phyloP scores from a whole-genome alignment of 441 rosid genomes.

The Omphalea diandra region DNA sequence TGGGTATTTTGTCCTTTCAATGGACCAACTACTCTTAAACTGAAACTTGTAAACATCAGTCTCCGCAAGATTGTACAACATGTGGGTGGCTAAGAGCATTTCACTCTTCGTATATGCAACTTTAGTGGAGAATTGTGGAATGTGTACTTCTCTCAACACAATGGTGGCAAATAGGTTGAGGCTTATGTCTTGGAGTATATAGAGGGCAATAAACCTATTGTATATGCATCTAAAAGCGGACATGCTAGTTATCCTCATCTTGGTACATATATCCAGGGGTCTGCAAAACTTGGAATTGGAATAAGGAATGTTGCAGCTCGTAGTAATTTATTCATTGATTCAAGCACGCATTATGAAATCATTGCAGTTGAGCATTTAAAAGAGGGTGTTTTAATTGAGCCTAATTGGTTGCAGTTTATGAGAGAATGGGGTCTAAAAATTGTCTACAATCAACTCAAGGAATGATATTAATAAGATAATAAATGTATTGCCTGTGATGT shows the following conservation, averaged over 20 bases:
- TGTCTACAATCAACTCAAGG: conserved; percentile 60
- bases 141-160: conserved; percentile 85
- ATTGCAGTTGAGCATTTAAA: conserved; percentile 70
- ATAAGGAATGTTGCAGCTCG: conserved; percentile 65
- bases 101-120: conserved; percentile 79
- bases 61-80: conserved; percentile 76
- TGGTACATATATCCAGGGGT: conserved; percentile 71
- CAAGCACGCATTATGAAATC: conserved; percentile 61
- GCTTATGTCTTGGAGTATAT: conserved; percentile 63
- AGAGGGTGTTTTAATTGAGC: conserved; percentile 46
- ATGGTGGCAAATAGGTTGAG: conserved; percentile 80
- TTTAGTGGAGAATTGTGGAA: conserved; percentile 70
- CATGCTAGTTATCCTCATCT: conserved; percentile 78
- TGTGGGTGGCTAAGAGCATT: conserved; percentile 91
- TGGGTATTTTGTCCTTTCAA: conserved; percentile 92
- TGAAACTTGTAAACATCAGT: conserved; percentile 45
- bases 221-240: conserved; percentile 65
- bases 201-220: conserved; percentile 59
- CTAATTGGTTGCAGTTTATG: conserved; percentile 81
- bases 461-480: conserved; percentile 54
- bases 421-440: conserved; percentile 86
- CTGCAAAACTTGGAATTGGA: conserved; percentile 61
- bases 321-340: conserved; percentile 51
- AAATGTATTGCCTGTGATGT: conserved; percentile 44
- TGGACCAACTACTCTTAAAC: conserved; percentile 74